Conservation (phyloP, 169 alveolate species). For the Plasmodium ovale region DNA sequence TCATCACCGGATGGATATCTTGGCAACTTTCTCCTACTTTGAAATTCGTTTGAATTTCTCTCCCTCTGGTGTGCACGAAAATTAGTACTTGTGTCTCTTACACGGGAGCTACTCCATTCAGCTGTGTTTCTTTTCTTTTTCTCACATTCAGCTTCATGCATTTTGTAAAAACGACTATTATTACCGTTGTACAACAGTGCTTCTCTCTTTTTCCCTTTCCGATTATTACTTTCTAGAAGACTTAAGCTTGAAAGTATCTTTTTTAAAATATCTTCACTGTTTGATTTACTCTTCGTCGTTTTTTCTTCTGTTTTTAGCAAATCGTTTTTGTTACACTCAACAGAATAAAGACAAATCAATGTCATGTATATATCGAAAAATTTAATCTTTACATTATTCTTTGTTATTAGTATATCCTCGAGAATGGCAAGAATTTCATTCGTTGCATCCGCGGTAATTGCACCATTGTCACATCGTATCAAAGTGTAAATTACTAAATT, state of each 20-base stretch:
- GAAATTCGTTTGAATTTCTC: too few relatives aligned
- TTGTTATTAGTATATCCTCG: conserved; percentile 37
- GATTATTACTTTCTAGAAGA: too few relatives aligned
- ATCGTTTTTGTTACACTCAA: conserved; percentile 1
- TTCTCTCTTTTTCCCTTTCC: too few relatives aligned
- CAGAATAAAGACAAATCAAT: conserved; percentile 13
- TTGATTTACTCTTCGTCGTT: not conserved
- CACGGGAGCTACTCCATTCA: too few relatives aligned
- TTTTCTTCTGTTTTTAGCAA: not conserved
- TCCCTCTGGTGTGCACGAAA: too few relatives aligned
- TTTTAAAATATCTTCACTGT: not conserved
- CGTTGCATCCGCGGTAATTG: not conserved
- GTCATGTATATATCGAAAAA: conserved; percentile 36
- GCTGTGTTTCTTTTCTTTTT: too few relatives aligned
- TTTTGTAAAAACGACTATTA: too few relatives aligned
- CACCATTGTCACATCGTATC: not conserved
- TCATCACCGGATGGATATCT: not conserved
- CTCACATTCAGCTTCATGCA: too few relatives aligned
- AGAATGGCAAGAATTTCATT: conserved; percentile 29
- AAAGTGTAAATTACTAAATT: conserved; percentile 33
- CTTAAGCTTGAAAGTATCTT: too few relatives aligned
- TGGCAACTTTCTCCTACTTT: not conserved
- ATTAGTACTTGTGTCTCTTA: too few relatives aligned
- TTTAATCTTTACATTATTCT: conserved; percentile 33
- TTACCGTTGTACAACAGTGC: too few relatives aligned